Conservation (phyloP, 441 rosid genomes). For the Raphanus hybrid region DNA sequence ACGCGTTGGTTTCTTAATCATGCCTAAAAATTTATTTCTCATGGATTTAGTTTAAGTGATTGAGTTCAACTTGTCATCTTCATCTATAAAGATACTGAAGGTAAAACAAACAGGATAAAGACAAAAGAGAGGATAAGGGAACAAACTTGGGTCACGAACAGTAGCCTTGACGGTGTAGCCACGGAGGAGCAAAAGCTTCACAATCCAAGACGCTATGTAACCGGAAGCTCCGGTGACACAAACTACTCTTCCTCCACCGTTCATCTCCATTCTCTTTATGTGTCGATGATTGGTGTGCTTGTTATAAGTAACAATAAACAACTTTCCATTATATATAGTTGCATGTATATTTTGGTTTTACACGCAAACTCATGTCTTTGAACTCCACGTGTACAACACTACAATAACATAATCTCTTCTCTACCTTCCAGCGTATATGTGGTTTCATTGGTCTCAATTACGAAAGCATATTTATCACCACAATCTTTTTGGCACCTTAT, state of each 20-base stretch:
- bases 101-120: not conserved
- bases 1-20: not conserved
- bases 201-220: conserved; percentile 71
- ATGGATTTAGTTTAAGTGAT: not conserved
- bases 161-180: conserved; percentile 71
- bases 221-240: conserved; percentile 81
- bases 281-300: not conserved
- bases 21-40: not conserved
- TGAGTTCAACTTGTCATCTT: not conserved
- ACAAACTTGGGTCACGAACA: conserved; percentile 66
- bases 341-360: not conserved
- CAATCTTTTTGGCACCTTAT: not conserved
- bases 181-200: conserved; percentile 59
- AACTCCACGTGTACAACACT: not conserved
- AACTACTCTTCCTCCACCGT: conserved; percentile 48
- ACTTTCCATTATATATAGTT: too few relatives aligned
- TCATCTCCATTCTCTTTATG: conserved; percentile 16
- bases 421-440: not conserved
- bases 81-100: not conserved
- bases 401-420: not conserved
- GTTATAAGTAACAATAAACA: not conserved
- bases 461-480: not conserved
- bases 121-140: not conserved
- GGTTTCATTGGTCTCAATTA: not conserved
- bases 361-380: not conserved